Conservation (phyloP, 2,329 filamentous ascomycete genomes). For the Calonectria pseudoreteaudii region DNA sequence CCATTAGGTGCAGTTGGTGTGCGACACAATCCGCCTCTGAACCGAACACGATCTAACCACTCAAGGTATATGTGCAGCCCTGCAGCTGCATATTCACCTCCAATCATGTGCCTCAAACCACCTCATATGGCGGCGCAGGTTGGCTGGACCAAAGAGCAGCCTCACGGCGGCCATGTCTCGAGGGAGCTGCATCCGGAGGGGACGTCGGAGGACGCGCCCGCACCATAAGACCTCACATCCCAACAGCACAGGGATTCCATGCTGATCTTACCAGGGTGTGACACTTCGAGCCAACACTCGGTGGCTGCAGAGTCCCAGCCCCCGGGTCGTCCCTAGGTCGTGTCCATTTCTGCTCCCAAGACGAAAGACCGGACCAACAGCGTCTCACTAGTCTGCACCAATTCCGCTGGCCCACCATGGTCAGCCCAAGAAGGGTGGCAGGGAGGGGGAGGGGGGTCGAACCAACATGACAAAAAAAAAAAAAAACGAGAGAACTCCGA, state of each 20-base stretch:
- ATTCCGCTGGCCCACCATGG: slow-evolving; percentile 21
- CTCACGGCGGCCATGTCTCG: background rate
- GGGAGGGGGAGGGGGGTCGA: background rate
- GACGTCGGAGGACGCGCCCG: slow-evolving; percentile 33
- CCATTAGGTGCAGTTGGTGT: background rate
- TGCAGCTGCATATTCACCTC: slow-evolving; percentile 2
- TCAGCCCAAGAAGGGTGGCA: slow-evolving; percentile 23
- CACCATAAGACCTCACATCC: slow-evolving; percentile 21
- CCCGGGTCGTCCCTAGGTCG: slow-evolving; percentile 39
- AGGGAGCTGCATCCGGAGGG: background rate
- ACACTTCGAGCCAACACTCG: slow-evolving; percentile 32
- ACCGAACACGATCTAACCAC: background rate
- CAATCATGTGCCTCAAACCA: slow-evolving; percentile 9
- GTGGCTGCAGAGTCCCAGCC: slow-evolving; percentile 39
- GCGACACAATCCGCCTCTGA: background rate
- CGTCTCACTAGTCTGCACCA: slow-evolving; percentile 27
- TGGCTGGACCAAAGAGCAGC: slow-evolving; percentile 3
- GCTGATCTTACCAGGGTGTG: slow-evolving; percentile 34
- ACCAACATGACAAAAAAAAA: background rate
- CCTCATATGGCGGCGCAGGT: background rate
- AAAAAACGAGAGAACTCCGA: no score
- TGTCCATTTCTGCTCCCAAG: slow-evolving; percentile 31
- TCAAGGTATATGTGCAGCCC: slow-evolving; percentile 2
- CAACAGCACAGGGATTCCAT: slow-evolving; percentile 27
- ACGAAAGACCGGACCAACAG: slow-evolving; percentile 37